Evolutionary conservation across 164 flowering plant species (phyloP).

Genomic region (Stephania cephalantha): DNA sequence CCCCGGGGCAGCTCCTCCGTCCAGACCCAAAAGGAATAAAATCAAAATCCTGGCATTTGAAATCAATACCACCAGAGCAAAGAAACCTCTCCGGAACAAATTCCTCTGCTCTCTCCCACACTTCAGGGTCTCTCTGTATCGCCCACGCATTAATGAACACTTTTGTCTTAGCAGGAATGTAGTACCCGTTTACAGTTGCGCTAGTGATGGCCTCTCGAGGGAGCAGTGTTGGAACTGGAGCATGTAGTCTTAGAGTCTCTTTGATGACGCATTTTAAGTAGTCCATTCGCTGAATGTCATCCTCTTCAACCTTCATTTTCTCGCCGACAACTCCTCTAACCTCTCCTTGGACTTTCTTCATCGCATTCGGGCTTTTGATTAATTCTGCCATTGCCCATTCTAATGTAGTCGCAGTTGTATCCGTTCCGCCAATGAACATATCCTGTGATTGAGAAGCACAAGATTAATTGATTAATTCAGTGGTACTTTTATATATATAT

Average conservation of each 20-base stretch:
- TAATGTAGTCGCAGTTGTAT: background rate
- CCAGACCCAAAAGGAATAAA: conserved; percentile 15
- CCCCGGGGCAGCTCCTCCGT: conserved; percentile 12
- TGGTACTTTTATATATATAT: no score
- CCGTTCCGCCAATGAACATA: conserved; percentile 18
- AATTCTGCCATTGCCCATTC: conserved; percentile 16
- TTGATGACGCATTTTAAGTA: conserved; percentile 34
- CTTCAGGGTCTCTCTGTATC: conserved; percentile 10
- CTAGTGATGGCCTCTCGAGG: conserved; percentile 22
- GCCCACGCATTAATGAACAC: conserved; percentile 13
- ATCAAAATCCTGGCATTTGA: conserved; percentile 5
- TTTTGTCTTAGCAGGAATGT: conserved; percentile 21
- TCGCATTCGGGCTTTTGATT: background rate
- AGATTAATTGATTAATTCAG: no score
- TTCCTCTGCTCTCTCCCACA: conserved; percentile 7
- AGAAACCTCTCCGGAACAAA: conserved; percentile 15
- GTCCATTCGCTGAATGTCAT: conserved; percentile 15
- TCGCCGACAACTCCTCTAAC: conserved; percentile 8
- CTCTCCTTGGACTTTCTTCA: conserved; percentile 16
- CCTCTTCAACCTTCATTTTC: conserved; percentile 9
- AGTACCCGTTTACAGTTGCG: conserved; percentile 21
- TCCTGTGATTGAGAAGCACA: conserved; percentile 1
- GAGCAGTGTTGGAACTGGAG: conserved; percentile 27
- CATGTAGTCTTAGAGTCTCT: conserved; percentile 24
- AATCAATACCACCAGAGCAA: background rate